Evolutionary conservation across 306 rosid species (phyloP).

Genomic region (Pyrus communis): DNA sequence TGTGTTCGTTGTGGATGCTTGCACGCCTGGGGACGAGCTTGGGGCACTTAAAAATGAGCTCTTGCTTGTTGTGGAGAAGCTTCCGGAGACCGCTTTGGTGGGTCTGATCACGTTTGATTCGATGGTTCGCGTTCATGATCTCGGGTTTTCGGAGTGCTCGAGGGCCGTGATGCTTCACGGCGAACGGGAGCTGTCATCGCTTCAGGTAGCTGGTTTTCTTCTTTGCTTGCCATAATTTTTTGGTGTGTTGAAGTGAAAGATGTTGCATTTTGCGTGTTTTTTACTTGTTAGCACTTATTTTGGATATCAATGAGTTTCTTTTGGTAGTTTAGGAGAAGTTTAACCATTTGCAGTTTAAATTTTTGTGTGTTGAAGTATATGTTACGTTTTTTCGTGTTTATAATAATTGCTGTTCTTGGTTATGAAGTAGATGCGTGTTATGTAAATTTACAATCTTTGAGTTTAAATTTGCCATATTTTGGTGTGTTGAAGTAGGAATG

Average conservation of each 20-base stretch:
- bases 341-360: not conserved
- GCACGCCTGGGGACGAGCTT: not conserved
- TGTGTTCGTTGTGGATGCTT: not conserved
- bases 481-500: not conserved
- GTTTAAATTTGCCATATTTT: not conserved
- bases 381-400: not conserved
- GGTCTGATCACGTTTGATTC: constrained; percentile 68
- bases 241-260: not conserved
- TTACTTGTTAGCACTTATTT: not conserved
- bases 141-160: constrained; percentile 51
- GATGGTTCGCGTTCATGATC: constrained; percentile 67
- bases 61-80: constrained; percentile 45
- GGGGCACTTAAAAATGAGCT: constrained; percentile 45
- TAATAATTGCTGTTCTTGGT: not conserved
- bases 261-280: not conserved
- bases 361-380: not conserved
- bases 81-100: constrained; percentile 61
- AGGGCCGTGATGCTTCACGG: constrained; percentile 52
- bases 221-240: not conserved
- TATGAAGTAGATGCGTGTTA: not conserved
- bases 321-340: not conserved
- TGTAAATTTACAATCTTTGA: not conserved
- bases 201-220: constrained; percentile 40
- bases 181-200: constrained; percentile 46
- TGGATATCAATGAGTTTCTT: not conserved